A percentile compares a stretch with the other conserved stretches of the same genome.
These are phyloP conservation scores for Silene coronaria DNA, from an alignment of 179 eudicot species.

Conservation along the genomic window DNA sequence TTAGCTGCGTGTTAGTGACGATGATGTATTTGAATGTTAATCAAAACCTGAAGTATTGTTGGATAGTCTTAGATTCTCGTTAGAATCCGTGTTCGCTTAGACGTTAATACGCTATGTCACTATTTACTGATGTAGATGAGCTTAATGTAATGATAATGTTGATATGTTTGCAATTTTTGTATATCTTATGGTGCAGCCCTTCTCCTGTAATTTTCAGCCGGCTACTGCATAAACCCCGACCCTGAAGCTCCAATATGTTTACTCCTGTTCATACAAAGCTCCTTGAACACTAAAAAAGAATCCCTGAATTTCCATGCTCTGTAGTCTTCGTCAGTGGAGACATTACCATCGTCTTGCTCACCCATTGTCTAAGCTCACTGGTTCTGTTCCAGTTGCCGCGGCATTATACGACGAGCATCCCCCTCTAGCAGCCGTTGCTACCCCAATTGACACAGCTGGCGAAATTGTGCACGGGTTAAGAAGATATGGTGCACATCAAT, in stretches of 20 bases:
- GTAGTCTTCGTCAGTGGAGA: conserved; percentile 28
- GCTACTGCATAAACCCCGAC: background rate
- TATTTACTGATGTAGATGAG: background rate
- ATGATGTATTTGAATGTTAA: no score
- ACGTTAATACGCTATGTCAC: background rate
- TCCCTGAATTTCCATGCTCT: conserved; percentile 27
- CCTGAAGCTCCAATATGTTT: background rate
- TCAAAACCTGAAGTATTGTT: no score
- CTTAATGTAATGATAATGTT: background rate
- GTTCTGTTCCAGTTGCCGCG: conserved; percentile 28
- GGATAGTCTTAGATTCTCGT: background rate
- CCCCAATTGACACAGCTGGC: conserved; percentile 7
- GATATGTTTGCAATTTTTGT: no score
- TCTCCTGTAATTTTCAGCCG: background rate
- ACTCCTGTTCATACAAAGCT: background rate
- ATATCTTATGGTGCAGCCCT: background rate
- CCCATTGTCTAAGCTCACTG: conserved; percentile 29
- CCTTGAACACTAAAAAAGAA: conserved; percentile 26
- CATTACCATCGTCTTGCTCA: conserved; percentile 21
- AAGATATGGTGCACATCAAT: conserved; percentile 21
- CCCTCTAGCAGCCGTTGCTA: background rate
- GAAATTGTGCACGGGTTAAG: conserved; percentile 31
- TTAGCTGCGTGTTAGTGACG: background rate
- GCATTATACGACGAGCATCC: conserved; percentile 18
- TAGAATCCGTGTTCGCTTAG: background rate